phyloP scores from a whole-genome alignment of 2,329 filamentous ascomycete species.

The Fusarium sp. region DNA sequence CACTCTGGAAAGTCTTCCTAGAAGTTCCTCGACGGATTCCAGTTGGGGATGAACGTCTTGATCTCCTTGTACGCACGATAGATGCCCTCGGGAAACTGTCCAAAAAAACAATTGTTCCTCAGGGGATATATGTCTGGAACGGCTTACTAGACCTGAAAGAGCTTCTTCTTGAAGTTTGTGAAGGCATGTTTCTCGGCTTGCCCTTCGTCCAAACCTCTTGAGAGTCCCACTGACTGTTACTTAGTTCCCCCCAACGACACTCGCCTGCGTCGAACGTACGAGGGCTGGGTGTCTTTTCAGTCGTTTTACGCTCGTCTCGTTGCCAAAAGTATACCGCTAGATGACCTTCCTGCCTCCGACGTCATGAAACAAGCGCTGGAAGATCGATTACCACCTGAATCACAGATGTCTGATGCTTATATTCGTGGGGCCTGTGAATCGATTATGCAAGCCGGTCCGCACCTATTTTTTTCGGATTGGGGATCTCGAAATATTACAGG shows the following conservation, averaged over 20 bases:
- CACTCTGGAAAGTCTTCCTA: neutral
- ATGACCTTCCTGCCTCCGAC: constrained; percentile 46
- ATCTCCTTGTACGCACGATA: neutral
- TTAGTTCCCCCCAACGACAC: constrained; percentile 6
- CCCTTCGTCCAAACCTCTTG: neutral
- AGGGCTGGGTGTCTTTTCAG: constrained; percentile 47
- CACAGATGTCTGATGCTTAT: constrained; percentile 28
- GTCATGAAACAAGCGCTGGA: constrained; percentile 47
- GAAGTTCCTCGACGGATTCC: neutral
- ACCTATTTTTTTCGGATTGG: constrained; percentile 31
- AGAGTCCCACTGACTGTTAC: neutral
- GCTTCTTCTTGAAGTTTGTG: neutral
- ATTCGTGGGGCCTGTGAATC: constrained; percentile 44
- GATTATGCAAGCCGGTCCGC: constrained; percentile 45
- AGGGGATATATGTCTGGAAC: neutral
- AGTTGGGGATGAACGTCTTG: neutral
- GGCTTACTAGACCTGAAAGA: neutral
- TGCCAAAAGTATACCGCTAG: constrained; percentile 33
- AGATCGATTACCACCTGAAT: constrained; percentile 25
- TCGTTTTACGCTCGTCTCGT: constrained; percentile 48
- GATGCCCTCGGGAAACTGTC: neutral
- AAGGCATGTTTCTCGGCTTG: neutral
- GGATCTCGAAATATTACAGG: neutral
- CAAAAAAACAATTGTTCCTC: neutral
- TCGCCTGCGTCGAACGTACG: neutral